Conservation (phyloP, 1,139 yeast genomes). For the Chernovozyma aurita region DNA sequence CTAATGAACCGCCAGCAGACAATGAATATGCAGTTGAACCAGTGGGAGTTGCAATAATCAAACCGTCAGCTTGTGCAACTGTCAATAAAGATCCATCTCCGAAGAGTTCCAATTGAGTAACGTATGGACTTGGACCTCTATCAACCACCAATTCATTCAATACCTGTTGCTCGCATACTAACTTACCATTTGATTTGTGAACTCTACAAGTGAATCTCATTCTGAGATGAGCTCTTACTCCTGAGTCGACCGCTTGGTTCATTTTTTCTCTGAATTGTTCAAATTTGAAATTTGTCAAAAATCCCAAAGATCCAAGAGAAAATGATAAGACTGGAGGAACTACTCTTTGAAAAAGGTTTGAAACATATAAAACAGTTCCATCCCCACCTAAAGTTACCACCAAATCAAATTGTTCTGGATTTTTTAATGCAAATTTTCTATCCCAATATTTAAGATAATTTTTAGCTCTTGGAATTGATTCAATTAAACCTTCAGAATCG, state of each 20-base stretch:
- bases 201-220: slow-evolving; percentile 78
- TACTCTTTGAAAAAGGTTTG: slow-evolving; percentile 70
- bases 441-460: slow-evolving; percentile 64
- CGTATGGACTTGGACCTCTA: slow-evolving; percentile 85
- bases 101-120: slow-evolving; percentile 75
- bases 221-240: slow-evolving; percentile 72
- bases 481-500: slow-evolving; percentile 40
- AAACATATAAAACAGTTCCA: slow-evolving; percentile 81
- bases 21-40: slow-evolving; percentile 90
- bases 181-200: slow-evolving; percentile 50
- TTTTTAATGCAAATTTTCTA: slow-evolving; percentile 47
- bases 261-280: slow-evolving; percentile 61
- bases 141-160: slow-evolving; percentile 81
- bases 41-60: slow-evolving; percentile 85
- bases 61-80: slow-evolving; percentile 87
- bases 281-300: slow-evolving; percentile 72
- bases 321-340: slow-evolving; percentile 90
- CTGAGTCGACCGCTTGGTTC: slow-evolving; percentile 54
- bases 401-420: slow-evolving; percentile 65
- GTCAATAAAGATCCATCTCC: slow-evolving; percentile 80
- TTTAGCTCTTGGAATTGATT: slow-evolving; percentile 37
- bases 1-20: slow-evolving; percentile 87
- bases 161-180: slow-evolving; percentile 72
- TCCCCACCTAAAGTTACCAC: slow-evolving; percentile 86
- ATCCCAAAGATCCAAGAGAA: slow-evolving; percentile 77